A percentile compares a stretch with the other conserved stretches of the same genome.
phyloP scores from a whole-genome alignment of 148 eudicot genomes.

The Vaccinium vitisidaea region DNA sequence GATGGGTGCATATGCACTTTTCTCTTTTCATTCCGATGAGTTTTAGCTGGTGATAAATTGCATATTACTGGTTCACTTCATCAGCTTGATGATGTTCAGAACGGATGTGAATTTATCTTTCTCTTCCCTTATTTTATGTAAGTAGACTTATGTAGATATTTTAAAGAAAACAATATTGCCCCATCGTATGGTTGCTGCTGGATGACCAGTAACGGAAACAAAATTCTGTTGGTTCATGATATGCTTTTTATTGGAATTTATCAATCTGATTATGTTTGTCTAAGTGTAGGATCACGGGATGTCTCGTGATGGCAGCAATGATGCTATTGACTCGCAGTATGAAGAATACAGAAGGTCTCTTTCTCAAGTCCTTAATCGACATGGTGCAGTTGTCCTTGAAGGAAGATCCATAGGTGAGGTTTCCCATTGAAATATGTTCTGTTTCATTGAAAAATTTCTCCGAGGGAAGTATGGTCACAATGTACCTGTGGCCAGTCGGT shows the following conservation, averaged over 20 bases:
- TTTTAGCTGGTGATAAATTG: not conserved
- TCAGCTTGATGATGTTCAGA: not conserved
- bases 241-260: not conserved
- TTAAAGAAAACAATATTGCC: not conserved
- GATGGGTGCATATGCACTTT: not conserved
- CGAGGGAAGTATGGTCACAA: not conserved
- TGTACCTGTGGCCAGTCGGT: too few species aligned
- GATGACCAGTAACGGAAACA: not conserved
- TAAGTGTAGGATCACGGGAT: slow-evolving; percentile 81
- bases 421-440: not conserved
- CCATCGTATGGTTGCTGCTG: not conserved
- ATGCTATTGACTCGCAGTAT: slow-evolving; percentile 53
- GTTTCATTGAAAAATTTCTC: not conserved
- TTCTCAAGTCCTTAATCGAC: slow-evolving; percentile 81
- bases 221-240: not conserved
- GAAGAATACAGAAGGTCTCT: slow-evolving; percentile 76
- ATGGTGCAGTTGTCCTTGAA: slow-evolving; percentile 95
- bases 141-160: not conserved
- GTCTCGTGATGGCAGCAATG: slow-evolving; percentile 50
- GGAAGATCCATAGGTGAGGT: slow-evolving; percentile 81
- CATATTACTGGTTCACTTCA: not conserved
- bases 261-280: not conserved
- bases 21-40: not conserved
- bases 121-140: not conserved
- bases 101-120: not conserved